Conservation (phyloP, 306 rosid species). For the Geum urbanum region DNA sequence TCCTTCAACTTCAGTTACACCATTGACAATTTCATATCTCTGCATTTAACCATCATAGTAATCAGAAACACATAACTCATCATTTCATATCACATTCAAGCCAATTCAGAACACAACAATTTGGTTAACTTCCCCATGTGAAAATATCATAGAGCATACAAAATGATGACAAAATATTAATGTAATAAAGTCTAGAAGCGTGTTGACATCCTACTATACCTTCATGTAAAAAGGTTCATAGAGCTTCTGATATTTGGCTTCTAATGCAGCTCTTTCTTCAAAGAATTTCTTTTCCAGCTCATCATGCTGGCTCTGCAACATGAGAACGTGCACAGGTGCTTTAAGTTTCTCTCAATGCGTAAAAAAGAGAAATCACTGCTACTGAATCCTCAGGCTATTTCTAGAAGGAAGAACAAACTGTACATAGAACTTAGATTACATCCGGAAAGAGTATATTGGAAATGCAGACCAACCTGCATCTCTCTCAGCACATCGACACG, state of each 20-base stretch:
- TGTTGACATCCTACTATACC: conserved; percentile 27
- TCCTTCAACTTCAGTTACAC: conserved; percentile 58
- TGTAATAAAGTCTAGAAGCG: background rate
- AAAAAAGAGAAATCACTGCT: background rate
- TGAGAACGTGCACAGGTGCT: background rate
- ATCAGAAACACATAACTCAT: conserved; percentile 6
- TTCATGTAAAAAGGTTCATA: conserved; percentile 63
- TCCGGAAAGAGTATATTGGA: background rate
- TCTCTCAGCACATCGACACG: conserved; percentile 74
- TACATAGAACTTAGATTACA: background rate
- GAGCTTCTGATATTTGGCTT: conserved; percentile 72
- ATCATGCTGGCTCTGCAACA: conserved; percentile 59
- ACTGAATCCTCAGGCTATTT: background rate
- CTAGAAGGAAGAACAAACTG: background rate
- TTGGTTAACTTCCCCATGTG: background rate
- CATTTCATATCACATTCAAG: conserved; percentile 10
- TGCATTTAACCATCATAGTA: conserved; percentile 31
- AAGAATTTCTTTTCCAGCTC: conserved; percentile 63
- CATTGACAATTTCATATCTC: conserved; percentile 69
- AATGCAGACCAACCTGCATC: conserved; percentile 49
- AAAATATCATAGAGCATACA: background rate
- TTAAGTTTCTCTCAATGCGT: background rate
- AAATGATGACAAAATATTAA: conserved; percentile 9
- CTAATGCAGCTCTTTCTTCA: conserved; percentile 82
- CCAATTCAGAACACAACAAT: background rate